These are phyloP conservation scores for Actinomucor elegans DNA, from an alignment of 371 early-diverging fungal species.

Conservation along the genomic window DNA sequence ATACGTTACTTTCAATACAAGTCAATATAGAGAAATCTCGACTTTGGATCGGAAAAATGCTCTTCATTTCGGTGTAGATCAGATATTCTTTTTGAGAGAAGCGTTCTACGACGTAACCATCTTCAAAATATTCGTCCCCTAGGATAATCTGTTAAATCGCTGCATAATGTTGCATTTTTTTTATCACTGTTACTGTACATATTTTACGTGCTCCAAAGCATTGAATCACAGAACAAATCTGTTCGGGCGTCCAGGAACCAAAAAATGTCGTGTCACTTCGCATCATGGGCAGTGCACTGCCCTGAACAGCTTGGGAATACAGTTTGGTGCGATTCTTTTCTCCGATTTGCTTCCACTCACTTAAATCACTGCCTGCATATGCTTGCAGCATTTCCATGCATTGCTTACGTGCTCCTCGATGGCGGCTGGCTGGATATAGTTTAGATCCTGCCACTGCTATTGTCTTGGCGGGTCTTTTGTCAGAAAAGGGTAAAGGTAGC, in stretches of 20 bases:
- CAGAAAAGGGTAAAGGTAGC: neutral
- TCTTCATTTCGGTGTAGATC: conserved; percentile 47
- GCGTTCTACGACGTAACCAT: conserved; percentile 50
- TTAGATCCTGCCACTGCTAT: conserved; percentile 9
- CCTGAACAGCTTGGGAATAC: conserved; percentile 46
- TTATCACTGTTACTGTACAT: no score
- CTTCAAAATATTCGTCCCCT: conserved; percentile 62
- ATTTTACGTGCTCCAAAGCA: conserved; percentile 45
- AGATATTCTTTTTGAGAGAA: conserved; percentile 58
- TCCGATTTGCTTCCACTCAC: conserved; percentile 47
- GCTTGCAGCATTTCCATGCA: conserved; percentile 44
- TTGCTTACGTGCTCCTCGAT: conserved; percentile 32
- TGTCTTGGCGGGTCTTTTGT: neutral
- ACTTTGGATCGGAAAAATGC: conserved; percentile 51
- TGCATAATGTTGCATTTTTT: no score
- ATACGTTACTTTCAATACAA: conserved; percentile 53
- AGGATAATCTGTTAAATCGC: no score
- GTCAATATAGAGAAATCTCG: conserved; percentile 53
- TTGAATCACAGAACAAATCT: conserved; percentile 51
- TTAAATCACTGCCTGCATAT: conserved; percentile 33
- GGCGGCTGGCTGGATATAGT: conserved; percentile 41
- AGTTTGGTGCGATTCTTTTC: conserved; percentile 42
- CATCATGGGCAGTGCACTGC: conserved; percentile 49
- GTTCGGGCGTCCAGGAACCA: conserved; percentile 54
- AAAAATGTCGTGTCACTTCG: conserved; percentile 48